A percentile compares a stretch with the other conserved stretches of the same genome.
Conservation (phyloP, 2,329 filamentous ascomycete species). For the Juglanconis sp. region DNA sequence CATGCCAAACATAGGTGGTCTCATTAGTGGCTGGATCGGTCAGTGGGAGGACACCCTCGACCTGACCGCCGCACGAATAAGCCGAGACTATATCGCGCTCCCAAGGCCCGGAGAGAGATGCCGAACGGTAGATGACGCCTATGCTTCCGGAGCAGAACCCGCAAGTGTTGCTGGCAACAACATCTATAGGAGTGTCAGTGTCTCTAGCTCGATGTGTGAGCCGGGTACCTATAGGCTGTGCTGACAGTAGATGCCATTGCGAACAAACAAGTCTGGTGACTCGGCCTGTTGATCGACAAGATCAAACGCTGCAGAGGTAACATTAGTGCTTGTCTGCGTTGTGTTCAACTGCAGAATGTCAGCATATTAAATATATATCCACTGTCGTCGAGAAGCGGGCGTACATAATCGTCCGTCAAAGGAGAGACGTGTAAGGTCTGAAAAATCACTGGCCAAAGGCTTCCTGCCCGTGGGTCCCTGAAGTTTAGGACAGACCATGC, state of each 20-base stretch:
- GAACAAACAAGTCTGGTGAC: conserved; percentile 9
- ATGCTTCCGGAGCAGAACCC: conserved; percentile 7
- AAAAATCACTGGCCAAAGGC: conserved; percentile 9
- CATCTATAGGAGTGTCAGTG: not conserved
- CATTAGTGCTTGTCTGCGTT: conserved; percentile 11
- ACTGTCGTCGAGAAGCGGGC: not conserved
- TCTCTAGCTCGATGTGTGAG: not conserved
- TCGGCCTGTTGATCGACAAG: conserved; percentile 13
- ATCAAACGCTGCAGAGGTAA: conserved; percentile 6
- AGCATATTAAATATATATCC: not conserved
- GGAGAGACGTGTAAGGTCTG: conserved; percentile 13
- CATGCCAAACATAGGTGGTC: conserved; percentile 14
- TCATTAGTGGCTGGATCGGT: conserved; percentile 9
- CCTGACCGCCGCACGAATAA: conserved; percentile 3
- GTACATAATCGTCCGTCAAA: conserved; percentile 7
- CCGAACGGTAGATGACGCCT: conserved; percentile 6
- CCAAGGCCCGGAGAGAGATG: conserved; percentile 6
- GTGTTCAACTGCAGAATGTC: conserved; percentile 1
- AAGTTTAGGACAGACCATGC: conserved; percentile 11
- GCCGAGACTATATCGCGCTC: conserved; percentile 8
- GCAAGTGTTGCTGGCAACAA: conserved; percentile 11
- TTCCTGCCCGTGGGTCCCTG: conserved; percentile 9
- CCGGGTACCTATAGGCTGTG: not conserved
- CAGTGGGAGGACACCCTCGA: conserved; percentile 7
- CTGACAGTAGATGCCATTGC: conserved; percentile 12